Evolutionary conservation across 345 rosid species (phyloP).

Genomic region (Populus alba): DNA sequence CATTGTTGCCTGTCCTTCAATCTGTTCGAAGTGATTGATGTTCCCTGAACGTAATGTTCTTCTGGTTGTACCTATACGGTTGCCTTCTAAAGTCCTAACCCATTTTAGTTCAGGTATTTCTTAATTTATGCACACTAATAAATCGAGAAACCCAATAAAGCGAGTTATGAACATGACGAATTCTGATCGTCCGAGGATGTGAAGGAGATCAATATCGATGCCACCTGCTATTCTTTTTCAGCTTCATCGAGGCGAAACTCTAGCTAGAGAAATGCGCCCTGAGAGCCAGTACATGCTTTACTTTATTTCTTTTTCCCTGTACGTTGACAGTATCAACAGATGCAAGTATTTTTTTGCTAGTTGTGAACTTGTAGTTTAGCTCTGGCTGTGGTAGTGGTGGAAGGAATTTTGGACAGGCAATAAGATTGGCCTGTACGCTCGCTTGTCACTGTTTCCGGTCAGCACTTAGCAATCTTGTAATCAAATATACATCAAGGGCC

Average conservation of each 20-base stretch:
- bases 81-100: neutral
- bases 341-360: neutral
- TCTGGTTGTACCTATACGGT: neutral
- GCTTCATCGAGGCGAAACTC: neutral
- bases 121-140: no score
- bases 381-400: neutral
- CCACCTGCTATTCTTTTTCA: neutral
- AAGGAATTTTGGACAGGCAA: neutral
- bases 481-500: neutral
- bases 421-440: neutral
- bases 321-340: neutral
- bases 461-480: neutral
- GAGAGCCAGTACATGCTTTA: neutral
- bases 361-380: neutral
- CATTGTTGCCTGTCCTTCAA: slow-evolving; percentile 84
- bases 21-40: slow-evolving; percentile 86
- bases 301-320: neutral
- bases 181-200: no score
- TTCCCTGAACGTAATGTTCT: slow-evolving; percentile 31
- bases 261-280: neutral
- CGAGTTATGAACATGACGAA: no score
- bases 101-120: neutral
- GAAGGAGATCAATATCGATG: no score
- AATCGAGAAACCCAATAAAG: no score
- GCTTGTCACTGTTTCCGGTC: neutral